Conservation (phyloP, 2,329 filamentous ascomycete species). For the Penicillium thymicola region DNA sequence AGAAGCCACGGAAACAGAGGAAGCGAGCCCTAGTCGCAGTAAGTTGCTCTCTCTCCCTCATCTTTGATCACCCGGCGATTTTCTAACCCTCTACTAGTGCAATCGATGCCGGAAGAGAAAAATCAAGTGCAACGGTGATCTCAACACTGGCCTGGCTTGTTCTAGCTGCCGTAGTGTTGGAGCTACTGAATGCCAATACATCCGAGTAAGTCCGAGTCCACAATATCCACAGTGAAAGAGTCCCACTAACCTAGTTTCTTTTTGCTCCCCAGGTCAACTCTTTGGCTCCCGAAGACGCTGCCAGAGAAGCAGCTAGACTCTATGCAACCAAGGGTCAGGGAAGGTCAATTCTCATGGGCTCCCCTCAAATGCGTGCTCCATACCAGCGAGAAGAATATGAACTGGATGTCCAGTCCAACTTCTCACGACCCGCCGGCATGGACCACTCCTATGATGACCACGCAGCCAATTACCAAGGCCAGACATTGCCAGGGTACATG, state of each 20-base stretch:
- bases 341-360: slow-evolving; percentile 12
- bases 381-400: slow-evolving; percentile 29
- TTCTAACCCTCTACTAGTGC: slow-evolving; percentile 57
- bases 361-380: slow-evolving; percentile 17
- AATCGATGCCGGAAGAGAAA: slow-evolving; percentile 86
- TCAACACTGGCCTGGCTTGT: slow-evolving; percentile 72
- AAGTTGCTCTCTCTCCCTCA: slow-evolving; percentile 13
- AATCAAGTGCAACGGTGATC: slow-evolving; percentile 89
- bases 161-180: slow-evolving; percentile 76
- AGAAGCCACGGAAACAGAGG: slow-evolving; percentile 41
- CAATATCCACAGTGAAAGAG: neutral
- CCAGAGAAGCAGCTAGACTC: slow-evolving; percentile 1
- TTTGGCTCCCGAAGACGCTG: slow-evolving; percentile 23
- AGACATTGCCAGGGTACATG: slow-evolving; percentile 35
- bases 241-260: neutral
- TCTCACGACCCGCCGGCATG: slow-evolving; percentile 22
- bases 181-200: slow-evolving; percentile 65
- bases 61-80: neutral
- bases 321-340: slow-evolving; percentile 11
- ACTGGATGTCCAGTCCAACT: slow-evolving; percentile 21
- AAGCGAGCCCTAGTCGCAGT: slow-evolving; percentile 56
- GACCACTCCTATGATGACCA: slow-evolving; percentile 35
- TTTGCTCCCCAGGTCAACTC: slow-evolving; percentile 32
- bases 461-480: slow-evolving; percentile 30
- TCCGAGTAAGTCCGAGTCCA: slow-evolving; percentile 58